Conservation (phyloP, 1,284 basidiomycete genomes). For the Tremellales sp. region DNA sequence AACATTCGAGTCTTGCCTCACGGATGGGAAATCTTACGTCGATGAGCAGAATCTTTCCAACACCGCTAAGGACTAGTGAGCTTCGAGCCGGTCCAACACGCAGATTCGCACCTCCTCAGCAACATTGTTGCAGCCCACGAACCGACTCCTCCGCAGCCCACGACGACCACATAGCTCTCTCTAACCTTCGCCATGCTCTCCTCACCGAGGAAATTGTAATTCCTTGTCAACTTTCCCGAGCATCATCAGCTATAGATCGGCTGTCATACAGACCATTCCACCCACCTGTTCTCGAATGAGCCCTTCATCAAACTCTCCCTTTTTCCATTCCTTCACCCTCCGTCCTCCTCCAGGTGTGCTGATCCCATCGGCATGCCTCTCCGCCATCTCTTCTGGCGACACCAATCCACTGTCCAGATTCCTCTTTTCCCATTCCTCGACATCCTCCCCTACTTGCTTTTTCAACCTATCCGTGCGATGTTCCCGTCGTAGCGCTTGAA, state of each 20-base stretch:
- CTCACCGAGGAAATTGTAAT: conserved; percentile 92
- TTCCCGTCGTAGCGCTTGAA: conserved; percentile 44
- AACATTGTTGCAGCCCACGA: conserved; percentile 95
- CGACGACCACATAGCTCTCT: conserved; percentile 70
- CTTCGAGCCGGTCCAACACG: neutral
- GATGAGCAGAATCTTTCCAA: conserved; percentile 50
- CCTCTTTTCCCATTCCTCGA: conserved; percentile 41
- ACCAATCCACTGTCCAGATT: conserved; percentile 22
- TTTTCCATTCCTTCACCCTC: conserved; percentile 27
- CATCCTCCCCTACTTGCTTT: conserved; percentile 44
- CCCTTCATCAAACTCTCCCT: conserved; percentile 63
- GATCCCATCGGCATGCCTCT: conserved; percentile 25
- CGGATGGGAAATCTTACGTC: conserved; percentile 25
- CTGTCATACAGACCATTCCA: neutral
- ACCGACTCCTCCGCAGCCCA: conserved; percentile 95
- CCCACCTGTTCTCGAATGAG: conserved; percentile 63
- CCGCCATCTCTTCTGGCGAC: conserved; percentile 26
- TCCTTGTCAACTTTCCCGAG: conserved; percentile 70
- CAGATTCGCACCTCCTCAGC: conserved; percentile 57
- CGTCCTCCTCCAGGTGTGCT: conserved; percentile 11
- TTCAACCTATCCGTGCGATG: conserved; percentile 43
- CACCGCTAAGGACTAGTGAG: conserved; percentile 35
- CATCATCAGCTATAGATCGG: neutral
- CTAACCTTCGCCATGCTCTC: conserved; percentile 80
- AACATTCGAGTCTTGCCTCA: neutral